Base-by-base conservation (phyloP, 768 basidiomycete genomes). In the Mycena vulgaris region DNA sequence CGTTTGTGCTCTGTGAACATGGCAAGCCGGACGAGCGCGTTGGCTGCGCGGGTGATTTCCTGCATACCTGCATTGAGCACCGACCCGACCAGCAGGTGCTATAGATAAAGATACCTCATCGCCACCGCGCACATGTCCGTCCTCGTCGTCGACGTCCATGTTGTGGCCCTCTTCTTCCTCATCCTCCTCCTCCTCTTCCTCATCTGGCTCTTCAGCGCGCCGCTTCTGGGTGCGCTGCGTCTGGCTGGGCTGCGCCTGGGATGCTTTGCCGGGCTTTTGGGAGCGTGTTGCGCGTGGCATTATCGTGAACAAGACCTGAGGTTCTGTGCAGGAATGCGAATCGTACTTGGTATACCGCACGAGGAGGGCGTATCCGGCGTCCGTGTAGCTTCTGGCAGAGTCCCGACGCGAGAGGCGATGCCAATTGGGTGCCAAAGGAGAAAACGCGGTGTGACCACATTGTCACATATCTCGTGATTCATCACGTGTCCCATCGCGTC, bases 1-100 rank as follows among this genome's bases (percentile, higher is more conserved):
- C 94, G 86, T 76, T 86, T 89, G 63, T 93, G 89, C 77, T 97
- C 95, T 6, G 84, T 86, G 79, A 96, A 97, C 47, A 98, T 83
- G 3, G 95, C 94, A 27, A 95, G 85, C 21, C 95, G 88, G 13
- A 93, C 93, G 35, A 97, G 86, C 58, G 91, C 89, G 56, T 87
- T 85, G 0, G 93, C 93, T 78, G 89, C 90, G 58, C 88, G 86
- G n/a, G 84, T 82, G 27, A 90, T 75, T 23, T 92, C 89, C 94
- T 96, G 52, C 42, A 33, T 25, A 35, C 28, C 16, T 13, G n/a
- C 14, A 17, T 33, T 30, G 11, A 55, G 11, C 30, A 23, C 42
- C 7, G 5, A 23, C 8, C 42, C 42, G 21, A 21, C 8, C 42
- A 9, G 21, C 8, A 49, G 7, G 27, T 14, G 19, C 21, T n/a